Conservation (phyloP, 1,139 yeast species). For the Yamadazyma atlantica region DNA sequence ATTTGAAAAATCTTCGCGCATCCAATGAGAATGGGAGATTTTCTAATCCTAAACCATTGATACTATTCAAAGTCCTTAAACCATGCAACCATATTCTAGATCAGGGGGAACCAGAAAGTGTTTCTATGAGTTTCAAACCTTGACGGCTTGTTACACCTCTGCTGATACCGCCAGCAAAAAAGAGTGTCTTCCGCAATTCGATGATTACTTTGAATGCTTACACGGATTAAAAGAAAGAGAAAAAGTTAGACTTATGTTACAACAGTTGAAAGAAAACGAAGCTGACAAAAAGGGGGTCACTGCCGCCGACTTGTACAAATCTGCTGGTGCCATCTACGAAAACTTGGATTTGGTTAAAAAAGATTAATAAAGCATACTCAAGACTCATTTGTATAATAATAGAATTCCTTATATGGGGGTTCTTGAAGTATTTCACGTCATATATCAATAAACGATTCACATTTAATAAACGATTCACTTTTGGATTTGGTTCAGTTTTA, state of each 20-base stretch:
- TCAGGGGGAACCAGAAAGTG: constrained; percentile 52
- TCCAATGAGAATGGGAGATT: constrained; percentile 1
- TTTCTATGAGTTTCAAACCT: constrained; percentile 49
- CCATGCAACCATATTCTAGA: constrained; percentile 52
- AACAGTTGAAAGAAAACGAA: constrained; percentile 49
- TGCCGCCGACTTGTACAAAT: constrained; percentile 45
- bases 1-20: background rate
- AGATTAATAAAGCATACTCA: constrained; percentile 6
- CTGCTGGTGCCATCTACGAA: constrained; percentile 45
- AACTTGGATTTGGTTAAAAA: constrained; percentile 44
- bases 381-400: background rate
- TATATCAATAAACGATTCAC: constrained; percentile 1
- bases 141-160: constrained; percentile 47
- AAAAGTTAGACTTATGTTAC: constrained; percentile 45
- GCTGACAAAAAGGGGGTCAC: constrained; percentile 39
- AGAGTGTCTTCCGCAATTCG: constrained; percentile 46
- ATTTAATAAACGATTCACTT: background rate
- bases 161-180: constrained; percentile 45
- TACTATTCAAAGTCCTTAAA: constrained; percentile 6
- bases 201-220: constrained; percentile 50
- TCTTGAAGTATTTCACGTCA: background rate
- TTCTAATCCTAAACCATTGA: background rate
- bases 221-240: constrained; percentile 51
- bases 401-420: background rate
- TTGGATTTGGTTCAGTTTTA: too few relatives aligned